A percentile compares a stretch with the other conserved stretches of the same genome.
Evolutionary conservation across 2,329 filamentous ascomycete genomes (phyloP).

Genomic region (Parafenestella ontariensis): DNA sequence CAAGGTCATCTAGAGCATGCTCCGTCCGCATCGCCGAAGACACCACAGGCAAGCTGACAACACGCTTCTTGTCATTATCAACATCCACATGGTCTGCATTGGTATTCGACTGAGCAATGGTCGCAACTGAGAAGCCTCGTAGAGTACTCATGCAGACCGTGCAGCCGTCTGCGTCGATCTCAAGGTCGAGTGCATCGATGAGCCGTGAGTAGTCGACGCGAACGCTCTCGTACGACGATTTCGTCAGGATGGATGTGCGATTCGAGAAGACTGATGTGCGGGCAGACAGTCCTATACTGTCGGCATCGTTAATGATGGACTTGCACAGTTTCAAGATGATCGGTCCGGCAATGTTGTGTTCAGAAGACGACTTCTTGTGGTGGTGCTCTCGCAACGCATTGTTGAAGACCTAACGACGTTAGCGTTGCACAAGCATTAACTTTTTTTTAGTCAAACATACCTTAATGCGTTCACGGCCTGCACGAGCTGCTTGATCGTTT

Average conservation of each 20-base stretch:
- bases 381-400: neutral
- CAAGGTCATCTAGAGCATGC: neutral
- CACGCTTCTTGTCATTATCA: neutral
- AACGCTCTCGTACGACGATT: conserved; percentile 8
- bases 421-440: neutral
- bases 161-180: neutral
- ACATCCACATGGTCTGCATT: neutral
- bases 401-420: neutral
- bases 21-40: neutral
- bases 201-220: neutral
- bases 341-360: neutral
- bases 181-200: neutral
- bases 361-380: neutral
- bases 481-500: neutral
- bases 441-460: neutral
- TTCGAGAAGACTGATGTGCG: conserved; percentile 4
- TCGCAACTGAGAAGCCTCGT: neutral
- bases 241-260: conserved; percentile 1
- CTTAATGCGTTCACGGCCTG: neutral
- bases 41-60: neutral
- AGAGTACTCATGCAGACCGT: neutral
- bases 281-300: neutral
- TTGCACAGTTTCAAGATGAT: neutral
- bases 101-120: neutral
- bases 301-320: neutral